A percentile compares a stretch with the other conserved stretches of the same genome.
phyloP scores from a whole-genome alignment of 371 early-diverging fungal genomes.

The Mortierella sp. region DNA sequence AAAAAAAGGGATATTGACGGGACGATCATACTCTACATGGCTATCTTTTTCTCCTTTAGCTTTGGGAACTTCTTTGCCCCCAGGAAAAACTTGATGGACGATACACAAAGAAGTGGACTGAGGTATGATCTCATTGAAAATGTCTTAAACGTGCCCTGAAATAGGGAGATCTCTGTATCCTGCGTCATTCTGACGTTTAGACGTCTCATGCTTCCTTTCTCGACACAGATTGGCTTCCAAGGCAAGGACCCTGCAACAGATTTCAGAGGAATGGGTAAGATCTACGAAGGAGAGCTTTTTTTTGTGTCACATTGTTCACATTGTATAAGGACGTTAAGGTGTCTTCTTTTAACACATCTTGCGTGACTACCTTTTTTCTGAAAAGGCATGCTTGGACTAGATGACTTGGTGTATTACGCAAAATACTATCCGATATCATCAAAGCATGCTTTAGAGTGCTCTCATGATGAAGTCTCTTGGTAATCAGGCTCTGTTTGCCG shows the following conservation, averaged over 20 bases:
- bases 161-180: not conserved
- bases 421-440: conserved; percentile 68
- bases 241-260: conserved; percentile 90
- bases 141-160: no score
- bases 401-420: conserved; percentile 81
- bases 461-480: conserved; percentile 58
- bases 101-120: conserved; percentile 75
- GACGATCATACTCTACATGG: not conserved
- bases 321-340: not conserved
- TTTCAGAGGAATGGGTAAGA: conserved; percentile 87
- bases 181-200: not conserved
- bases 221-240: conserved; percentile 79
- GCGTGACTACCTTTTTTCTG: not conserved
- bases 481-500: not conserved
- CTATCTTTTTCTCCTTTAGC: conserved; percentile 39
- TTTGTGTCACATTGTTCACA: not conserved
- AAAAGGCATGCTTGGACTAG: conserved; percentile 75
- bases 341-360: not conserved
- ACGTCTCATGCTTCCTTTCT: not conserved
- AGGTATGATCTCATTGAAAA: conserved; percentile 35
- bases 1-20: not conserved
- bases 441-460: conserved; percentile 63
- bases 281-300: not conserved
- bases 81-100: conserved; percentile 64
- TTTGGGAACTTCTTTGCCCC: conserved; percentile 82